Base-by-base conservation (phyloP, 306 rosid genomes). In the Acacia crassicarpa region DNA sequence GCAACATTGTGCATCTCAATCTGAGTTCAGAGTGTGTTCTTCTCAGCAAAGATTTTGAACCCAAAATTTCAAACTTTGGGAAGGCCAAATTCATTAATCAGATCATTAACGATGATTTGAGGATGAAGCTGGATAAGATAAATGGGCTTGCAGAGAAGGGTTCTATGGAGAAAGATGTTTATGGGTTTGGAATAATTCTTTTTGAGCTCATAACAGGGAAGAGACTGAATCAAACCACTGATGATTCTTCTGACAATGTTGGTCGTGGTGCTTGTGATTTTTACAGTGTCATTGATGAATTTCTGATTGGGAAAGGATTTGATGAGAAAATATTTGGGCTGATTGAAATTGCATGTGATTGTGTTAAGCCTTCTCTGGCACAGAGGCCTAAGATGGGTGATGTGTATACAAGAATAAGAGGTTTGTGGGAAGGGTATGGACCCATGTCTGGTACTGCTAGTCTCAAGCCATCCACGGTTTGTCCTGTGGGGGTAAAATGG, bases 181-280 rank as follows among this genome's bases (percentile, higher is more conserved):
- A 84, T 66, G 33, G 61, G 68, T 87, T 87, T 80, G 88, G 90
- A 16, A 76, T 84, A 54, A 23, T 84, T 30, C 73, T 84, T 48
- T 81, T 87, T 72, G 86, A 87, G 82, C 84, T 84, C 22, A 59
- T 87, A 56, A 87, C 90, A 0, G 72, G 83, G 46, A 79, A 82
- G 62, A 54, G 71, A 65, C 51, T 63, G 20, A 72, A 62, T 41
- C 20, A 48, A 82, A 20, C 4, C 14, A 75, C 41, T 25, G 65
- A 81, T 73, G 63, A 72, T 73, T 78, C 78, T 48, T 69, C n/a
- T 63, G 81, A 67, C 35, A 72, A 3, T 54, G 10, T 51, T 11
- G 71, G 41, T 6, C 41, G 41, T 33, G 81, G 8, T 35, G 74
- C 48, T 46, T 25, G 0, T 27, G 83, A 62, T 23, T 59, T 80